Percentiles rank a stretch among this genome's conserved stretches.
phyloP scores from a whole-genome alignment of 2,329 filamentous ascomycete species.

The Colletotrichum zoysiae region DNA sequence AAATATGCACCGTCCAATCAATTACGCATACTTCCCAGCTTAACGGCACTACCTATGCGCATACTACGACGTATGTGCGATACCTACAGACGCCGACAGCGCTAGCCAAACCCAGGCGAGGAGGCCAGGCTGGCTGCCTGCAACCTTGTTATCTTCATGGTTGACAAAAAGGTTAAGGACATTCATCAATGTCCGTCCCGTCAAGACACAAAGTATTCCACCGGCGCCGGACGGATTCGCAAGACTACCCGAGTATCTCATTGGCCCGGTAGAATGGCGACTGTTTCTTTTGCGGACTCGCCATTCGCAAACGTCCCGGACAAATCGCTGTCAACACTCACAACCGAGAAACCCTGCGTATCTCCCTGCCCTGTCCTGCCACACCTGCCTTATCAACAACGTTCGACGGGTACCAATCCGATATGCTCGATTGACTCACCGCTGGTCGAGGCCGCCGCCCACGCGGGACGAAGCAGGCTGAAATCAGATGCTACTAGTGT shows the following conservation, averaged over 20 bases:
- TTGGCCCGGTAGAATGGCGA: slow-evolving; percentile 6
- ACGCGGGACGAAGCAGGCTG: background rate
- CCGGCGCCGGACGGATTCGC: background rate
- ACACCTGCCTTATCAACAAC: slow-evolving; percentile 13
- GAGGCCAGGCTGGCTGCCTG: background rate
- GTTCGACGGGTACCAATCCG: background rate
- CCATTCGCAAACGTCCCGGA: background rate
- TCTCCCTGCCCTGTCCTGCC: background rate
- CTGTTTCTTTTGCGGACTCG: slow-evolving; percentile 13
- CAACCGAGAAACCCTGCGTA: slow-evolving; percentile 9
- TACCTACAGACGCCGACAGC: background rate
- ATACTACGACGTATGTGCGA: too few relatives aligned
- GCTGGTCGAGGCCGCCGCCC: slow-evolving; percentile 28
- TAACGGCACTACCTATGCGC: background rate
- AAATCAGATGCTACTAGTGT: background rate
- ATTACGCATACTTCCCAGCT: background rate
- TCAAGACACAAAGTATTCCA: background rate
- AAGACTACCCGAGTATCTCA: slow-evolving; percentile 1
- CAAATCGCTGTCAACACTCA: slow-evolving; percentile 2
- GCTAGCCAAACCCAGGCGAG: background rate
- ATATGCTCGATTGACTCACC: slow-evolving; percentile 22
- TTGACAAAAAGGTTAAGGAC: background rate
- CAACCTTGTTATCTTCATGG: background rate
- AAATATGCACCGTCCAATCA: slow-evolving; percentile 8
- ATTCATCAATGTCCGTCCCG: background rate